These are phyloP conservation scores for Marasmius oreades DNA, from an alignment of 1,284 basidiomycete genomes.

Conservation along the genomic window DNA sequence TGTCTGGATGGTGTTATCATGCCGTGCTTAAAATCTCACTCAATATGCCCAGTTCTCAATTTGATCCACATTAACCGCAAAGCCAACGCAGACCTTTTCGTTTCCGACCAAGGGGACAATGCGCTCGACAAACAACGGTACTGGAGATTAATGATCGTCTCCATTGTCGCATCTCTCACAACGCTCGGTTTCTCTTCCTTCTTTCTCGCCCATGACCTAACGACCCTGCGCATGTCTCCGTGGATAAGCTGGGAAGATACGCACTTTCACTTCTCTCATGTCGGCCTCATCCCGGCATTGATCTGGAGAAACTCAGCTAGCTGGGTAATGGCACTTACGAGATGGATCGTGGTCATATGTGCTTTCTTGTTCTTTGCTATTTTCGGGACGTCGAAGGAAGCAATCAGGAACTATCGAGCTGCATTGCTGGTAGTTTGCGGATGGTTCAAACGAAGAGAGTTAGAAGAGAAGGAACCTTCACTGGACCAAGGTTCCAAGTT, in stretches of 20 bases:
- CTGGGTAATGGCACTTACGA: conserved; percentile 20
- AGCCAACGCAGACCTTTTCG: background rate
- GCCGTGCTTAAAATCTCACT: no score
- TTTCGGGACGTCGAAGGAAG: conserved; percentile 70
- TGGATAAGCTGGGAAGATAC: conserved; percentile 55
- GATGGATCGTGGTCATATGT: conserved; percentile 41
- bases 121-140: conserved; percentile 26
- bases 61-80: conserved; percentile 30
- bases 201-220: conserved; percentile 32
- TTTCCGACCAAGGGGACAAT: background rate
- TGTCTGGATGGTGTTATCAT: no score
- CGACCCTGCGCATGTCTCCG: conserved; percentile 27
- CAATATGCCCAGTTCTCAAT: conserved; percentile 30
- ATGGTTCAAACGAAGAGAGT: no score
- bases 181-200: conserved; percentile 46
- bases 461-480: no score
- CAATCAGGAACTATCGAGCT: conserved; percentile 47
- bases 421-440: no score
- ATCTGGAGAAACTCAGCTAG: conserved; percentile 29
- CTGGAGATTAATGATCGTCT: conserved; percentile 60
- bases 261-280: conserved; percentile 43
- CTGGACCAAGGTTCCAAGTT: no score
- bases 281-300: conserved; percentile 35
- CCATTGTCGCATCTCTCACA: conserved; percentile 40
- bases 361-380: conserved; percentile 59